Conservation (phyloP, 2,329 filamentous ascomycete species). For the Verticillium longisporum region DNA sequence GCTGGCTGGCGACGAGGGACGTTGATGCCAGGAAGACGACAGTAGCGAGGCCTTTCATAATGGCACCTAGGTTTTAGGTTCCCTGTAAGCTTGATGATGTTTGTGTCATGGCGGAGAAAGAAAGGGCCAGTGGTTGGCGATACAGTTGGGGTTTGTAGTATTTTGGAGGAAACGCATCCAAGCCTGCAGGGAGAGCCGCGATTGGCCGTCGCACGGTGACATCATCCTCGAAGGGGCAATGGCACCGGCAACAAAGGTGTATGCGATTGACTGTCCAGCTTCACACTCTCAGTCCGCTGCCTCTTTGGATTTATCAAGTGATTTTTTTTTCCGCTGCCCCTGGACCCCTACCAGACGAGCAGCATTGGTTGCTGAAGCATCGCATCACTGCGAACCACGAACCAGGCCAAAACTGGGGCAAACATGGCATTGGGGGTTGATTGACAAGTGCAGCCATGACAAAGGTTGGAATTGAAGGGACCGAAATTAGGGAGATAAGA, state of each 20-base stretch:
- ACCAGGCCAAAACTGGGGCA: too few species aligned
- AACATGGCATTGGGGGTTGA: too few species aligned
- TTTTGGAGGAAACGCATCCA: background rate
- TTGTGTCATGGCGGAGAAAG: background rate
- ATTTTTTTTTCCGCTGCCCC: too few species aligned
- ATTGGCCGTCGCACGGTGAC: background rate
- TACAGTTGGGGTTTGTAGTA: background rate
- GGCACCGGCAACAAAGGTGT: background rate
- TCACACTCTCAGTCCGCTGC: too few species aligned
- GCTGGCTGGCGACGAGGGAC: background rate
- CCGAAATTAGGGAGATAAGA: too few species aligned
- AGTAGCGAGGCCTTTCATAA: constrained; percentile 8
- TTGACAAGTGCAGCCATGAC: too few species aligned
- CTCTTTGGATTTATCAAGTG: too few species aligned
- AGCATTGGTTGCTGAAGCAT: too few species aligned
- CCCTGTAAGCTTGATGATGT: background rate
- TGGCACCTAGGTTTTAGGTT: constrained; percentile 1
- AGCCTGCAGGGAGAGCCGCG: background rate
- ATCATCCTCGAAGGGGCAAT: background rate
- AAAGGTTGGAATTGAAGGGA: too few species aligned
- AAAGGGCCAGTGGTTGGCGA: background rate
- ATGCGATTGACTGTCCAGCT: too few species aligned
- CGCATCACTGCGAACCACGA: too few species aligned
- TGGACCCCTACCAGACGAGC: too few species aligned
- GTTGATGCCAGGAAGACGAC: constrained; percentile 5